Evolutionary conservation across 305 asterid genomes (phyloP).

Genomic region (Solanum aculeatissimum): DNA sequence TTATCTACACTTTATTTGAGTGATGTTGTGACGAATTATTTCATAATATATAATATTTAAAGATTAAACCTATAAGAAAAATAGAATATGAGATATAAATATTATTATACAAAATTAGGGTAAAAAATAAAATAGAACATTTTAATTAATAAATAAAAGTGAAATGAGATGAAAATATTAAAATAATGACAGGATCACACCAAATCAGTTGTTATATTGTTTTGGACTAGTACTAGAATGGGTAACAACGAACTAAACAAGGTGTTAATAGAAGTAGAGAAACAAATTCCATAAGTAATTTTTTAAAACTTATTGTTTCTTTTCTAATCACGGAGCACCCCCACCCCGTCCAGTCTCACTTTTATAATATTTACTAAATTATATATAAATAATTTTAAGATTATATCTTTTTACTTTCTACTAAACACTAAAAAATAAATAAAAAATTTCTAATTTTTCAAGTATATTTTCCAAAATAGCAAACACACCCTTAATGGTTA

Average conservation of each 20-base stretch:
- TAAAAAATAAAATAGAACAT: background rate
- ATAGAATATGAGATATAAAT: fast-evolving
- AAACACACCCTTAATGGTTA: background rate
- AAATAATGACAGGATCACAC: fast-evolving
- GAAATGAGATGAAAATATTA: background rate
- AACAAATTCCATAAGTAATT: too few relatives aligned
- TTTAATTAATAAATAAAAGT: background rate
- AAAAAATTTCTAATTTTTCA: background rate
- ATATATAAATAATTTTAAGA: background rate
- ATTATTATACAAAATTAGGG: background rate
- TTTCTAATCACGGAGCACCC: too few relatives aligned
- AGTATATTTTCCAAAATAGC: background rate
- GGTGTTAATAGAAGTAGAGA: background rate
- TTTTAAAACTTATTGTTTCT: background rate
- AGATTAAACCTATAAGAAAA: background rate
- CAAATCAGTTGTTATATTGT: background rate
- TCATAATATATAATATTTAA: background rate
- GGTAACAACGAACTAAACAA: background rate
- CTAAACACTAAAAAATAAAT: background rate
- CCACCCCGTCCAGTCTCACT: background rate
- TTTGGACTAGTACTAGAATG: too few relatives aligned
- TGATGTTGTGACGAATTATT: background rate
- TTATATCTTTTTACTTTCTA: background rate
- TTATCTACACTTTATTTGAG: background rate
- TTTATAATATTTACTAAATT: background rate